Evolutionary conservation across 2,329 filamentous ascomycete genomes (phyloP), one percentile per base, ranked within the genome.

Genomic region (Hymenoscyphus albidus): DNA sequence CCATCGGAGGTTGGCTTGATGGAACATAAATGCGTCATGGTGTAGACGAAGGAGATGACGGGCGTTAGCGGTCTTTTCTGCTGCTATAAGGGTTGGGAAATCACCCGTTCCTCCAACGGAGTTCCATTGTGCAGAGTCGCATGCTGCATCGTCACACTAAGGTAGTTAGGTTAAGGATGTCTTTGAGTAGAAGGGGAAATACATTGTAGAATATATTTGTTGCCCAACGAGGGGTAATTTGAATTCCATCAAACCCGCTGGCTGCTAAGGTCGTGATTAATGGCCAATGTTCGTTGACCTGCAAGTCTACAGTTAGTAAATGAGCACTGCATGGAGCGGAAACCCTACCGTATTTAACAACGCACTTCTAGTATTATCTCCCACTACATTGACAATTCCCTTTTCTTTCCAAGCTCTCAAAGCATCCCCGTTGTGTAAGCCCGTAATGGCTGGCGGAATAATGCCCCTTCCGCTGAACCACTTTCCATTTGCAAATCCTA

Each of bases 151-250:
- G 72, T 86, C 83, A 73, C 85, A 88, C 22, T 70, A 22, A 14
- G 13, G 9, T 51, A 38, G 35, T 5, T 48, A 38, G 13, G 7
- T 18, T 10, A 22, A 27, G 59, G 12, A 12, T 18, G 2, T 14
- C 9, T 12, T n/a, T 9, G 13, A 59, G 39, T 7, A 12, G 62
- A 39, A 13, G 16, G 4, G 44, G 31, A 60, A 22, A 62, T 62
- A 67, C 69, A 75, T 88, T 87, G 78, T 85, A 88, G 77, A 87
- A 88, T 64, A 88, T 87, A 55, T 83, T 81, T 2, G 84, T 85
- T 1, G 85, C 82, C 81, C 82, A 88, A 58, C 85, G 83, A 5
- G 84, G 84, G 68, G 85, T 82, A 57, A 88, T 78, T 64, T 80
- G 80, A 51, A 87, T 78, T 0, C 85, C 85, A 38, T 76, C 80